phyloP scores from a whole-genome alignment of 257 asterid genomes.

The Vinca minor region DNA sequence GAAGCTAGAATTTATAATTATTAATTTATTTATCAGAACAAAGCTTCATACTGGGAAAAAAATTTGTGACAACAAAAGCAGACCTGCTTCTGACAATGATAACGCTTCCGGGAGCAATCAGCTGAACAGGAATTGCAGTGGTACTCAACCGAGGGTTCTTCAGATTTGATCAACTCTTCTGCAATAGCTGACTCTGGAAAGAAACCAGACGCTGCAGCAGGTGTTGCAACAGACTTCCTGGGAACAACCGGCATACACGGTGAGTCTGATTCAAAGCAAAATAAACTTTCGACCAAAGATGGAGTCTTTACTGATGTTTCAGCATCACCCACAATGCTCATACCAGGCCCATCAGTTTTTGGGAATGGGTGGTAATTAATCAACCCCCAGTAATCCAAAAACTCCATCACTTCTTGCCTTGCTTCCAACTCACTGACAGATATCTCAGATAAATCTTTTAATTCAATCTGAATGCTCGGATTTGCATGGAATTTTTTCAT shows the following conservation, averaged over 20 bases:
- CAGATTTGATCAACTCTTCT: conserved; percentile 86
- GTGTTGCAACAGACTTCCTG: conserved; percentile 35
- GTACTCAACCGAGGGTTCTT: conserved; percentile 79
- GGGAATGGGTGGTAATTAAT: conserved; percentile 91
- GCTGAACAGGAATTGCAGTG: conserved; percentile 97
- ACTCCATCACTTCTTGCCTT: conserved; percentile 91
- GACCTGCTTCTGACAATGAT: conserved; percentile 99
- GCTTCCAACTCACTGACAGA: conserved; percentile 66
- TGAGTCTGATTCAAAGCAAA: conserved; percentile 62
- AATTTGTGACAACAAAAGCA: conserved; percentile 6
- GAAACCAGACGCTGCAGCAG: conserved; percentile 56
- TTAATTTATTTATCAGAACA: background rate
- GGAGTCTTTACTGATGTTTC: conserved; percentile 37
- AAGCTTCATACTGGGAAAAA: background rate
- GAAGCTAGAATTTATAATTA: background rate
- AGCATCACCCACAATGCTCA: conserved; percentile 32
- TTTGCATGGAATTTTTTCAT: conserved; percentile 68
- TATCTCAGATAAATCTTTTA: conserved; percentile 68
- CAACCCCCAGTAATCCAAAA: conserved; percentile 96
- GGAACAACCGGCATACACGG: conserved; percentile 50
- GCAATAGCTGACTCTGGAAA: conserved; percentile 60
- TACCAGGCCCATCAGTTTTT: conserved; percentile 34
- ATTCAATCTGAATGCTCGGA: conserved; percentile 52
- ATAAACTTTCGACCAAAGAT: conserved; percentile 54
- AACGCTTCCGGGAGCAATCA: conserved; percentile 96